Percentiles rank a stretch among this genome's conserved stretches.
These are phyloP conservation scores for Mixia osmundae DNA, from an alignment of 1,284 basidiomycete genomes.

Conservation along the genomic window DNA sequence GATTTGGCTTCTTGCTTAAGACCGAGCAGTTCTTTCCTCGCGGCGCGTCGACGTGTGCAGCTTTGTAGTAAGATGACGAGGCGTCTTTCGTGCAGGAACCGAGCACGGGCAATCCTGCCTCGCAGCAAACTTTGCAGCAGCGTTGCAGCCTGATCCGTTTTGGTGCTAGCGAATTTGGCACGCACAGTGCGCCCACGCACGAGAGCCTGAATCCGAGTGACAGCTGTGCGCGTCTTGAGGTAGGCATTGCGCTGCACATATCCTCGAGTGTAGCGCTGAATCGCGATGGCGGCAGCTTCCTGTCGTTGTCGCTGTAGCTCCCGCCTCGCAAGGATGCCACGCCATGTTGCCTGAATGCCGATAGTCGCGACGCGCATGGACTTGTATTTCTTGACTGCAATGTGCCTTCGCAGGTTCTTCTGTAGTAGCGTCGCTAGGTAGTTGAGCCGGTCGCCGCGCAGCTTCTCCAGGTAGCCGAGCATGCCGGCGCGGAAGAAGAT, in stretches of 20 bases:
- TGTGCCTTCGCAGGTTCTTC: constrained; percentile 75
- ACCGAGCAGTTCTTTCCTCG: constrained; percentile 57
- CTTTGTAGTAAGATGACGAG: constrained; percentile 73
- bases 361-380: constrained; percentile 49
- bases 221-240: constrained; percentile 35
- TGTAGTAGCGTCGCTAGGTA: constrained; percentile 81
- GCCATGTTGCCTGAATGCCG: constrained; percentile 81
- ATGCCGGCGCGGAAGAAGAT: constrained; percentile 99
- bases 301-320: constrained; percentile 46
- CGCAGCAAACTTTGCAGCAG: neutral
- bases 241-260: constrained; percentile 53
- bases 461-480: constrained; percentile 85
- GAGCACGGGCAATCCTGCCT: constrained; percentile 38
- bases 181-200: constrained; percentile 14
- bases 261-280: constrained; percentile 50
- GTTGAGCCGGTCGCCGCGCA: constrained; percentile 69
- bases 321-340: constrained; percentile 50
- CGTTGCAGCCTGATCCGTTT: neutral
- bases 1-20: constrained; percentile 83
- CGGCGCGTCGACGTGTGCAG: constrained; percentile 68
- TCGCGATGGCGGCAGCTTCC: constrained; percentile 45
- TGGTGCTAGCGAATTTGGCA: neutral
- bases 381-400: constrained; percentile 62
- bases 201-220: constrained; percentile 43
- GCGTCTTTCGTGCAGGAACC: constrained; percentile 37